Base-by-base conservation (phyloP, 2,329 filamentous ascomycete species). In the Cytospora piceae region DNA sequence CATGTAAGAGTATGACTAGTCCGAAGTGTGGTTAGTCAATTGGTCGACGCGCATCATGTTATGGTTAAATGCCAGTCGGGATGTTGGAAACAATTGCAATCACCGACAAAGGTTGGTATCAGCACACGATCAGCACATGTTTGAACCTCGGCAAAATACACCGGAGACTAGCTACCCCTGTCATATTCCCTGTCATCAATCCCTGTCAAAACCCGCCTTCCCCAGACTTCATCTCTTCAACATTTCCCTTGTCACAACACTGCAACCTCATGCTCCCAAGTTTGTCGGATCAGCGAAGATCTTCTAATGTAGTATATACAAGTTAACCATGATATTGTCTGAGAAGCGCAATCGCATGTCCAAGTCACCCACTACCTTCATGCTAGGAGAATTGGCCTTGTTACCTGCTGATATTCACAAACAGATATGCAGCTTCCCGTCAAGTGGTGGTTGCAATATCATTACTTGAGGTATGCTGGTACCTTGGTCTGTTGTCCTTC, bases 181-280 rank as follows among this genome's bases (percentile, higher is more conserved):
- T 24, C n/a, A 22, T 14, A 12, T 24, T 5, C 46, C 46, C 32
- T 52, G 61, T 49, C 8, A 49, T 46, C 3, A 20, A n/a, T 9
- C 39, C 39, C 39, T 42, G 46, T 22, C 34, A 24, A 27, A 37
- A 34, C 32, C 58, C 54, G 37, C 37, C 54, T 65, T 53, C 63
- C 63, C 63, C 66, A 56, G 63, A 67, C 55, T 64, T 55, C 32
- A 54, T n/a, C 24, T 58, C 24, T 17, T 39, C 14, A n/a, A 22
- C 42, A 22, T 22, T 17, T 22, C 3, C 2, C 15, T n/a, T 49
- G 42, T 49, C 9, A 49, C 42, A 22, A 49, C 42, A 17, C 17
- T 22, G 42, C 8, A 49, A 22, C 8, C 11, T 4, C n/a, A 22
- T n/a, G 42, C 42, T 22, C 39, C n/a, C 29, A 34, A 27, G 29